Conservation (phyloP, 1,139 yeast genomes). For the Suhomyces ambrosiae region DNA sequence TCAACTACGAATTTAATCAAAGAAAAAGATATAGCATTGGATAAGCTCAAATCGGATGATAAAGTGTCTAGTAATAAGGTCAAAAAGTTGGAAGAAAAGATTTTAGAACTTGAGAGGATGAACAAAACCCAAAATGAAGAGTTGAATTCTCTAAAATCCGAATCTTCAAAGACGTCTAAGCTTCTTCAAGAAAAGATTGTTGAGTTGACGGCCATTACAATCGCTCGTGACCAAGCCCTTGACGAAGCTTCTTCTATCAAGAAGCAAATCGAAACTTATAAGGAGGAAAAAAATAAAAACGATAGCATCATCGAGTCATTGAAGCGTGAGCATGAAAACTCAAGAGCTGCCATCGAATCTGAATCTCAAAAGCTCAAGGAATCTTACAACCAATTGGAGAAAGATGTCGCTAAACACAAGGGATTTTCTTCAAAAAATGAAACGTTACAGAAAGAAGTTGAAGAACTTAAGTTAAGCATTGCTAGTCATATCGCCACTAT, state of each 20-base stretch:
- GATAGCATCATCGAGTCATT: conserved; percentile 20
- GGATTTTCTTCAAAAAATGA: conserved; percentile 13
- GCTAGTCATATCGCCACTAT: conserved; percentile 14
- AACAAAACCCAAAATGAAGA: conserved; percentile 22
- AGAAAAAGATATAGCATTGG: conserved; percentile 30
- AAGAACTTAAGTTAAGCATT: conserved; percentile 14
- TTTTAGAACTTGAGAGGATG: conserved; percentile 18
- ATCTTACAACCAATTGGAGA: conserved; percentile 13
- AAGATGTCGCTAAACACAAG: conserved; percentile 15
- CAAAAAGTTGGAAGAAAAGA: conserved; percentile 17
- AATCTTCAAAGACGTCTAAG: conserved; percentile 8
- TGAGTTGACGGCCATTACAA: conserved; percentile 21
- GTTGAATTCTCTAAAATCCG: conserved; percentile 15
- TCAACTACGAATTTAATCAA: conserved; percentile 28
- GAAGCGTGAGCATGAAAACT: conserved; percentile 22
- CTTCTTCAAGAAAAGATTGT: conserved; percentile 14
- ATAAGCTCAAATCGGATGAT: conserved; percentile 29
- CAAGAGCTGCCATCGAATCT: conserved; percentile 11
- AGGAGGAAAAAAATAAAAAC: conserved; percentile 22
- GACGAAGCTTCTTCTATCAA: conserved; percentile 13
- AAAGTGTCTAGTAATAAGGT: conserved; percentile 15
- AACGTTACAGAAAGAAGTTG: conserved; percentile 15
- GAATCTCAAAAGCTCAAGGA: conserved; percentile 20
- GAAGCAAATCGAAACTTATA: conserved; percentile 9
- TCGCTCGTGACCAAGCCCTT: conserved; percentile 18